Evolutionary conservation across 2,329 filamentous ascomycete genomes (phyloP).

Genomic region (Alternaria gansuensis): DNA sequence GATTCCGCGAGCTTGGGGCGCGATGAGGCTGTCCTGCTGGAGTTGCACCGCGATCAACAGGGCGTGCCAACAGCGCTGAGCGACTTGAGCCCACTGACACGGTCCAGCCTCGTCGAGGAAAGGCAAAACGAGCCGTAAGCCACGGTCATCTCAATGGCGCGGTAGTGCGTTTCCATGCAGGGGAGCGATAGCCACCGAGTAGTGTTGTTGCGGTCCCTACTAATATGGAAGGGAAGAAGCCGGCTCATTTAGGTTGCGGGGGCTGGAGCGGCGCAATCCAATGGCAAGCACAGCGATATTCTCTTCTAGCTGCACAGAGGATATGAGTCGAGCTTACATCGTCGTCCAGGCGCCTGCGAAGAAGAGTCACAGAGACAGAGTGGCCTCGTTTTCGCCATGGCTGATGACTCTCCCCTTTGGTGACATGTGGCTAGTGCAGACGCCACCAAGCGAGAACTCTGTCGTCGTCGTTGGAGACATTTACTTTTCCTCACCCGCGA

Average conservation of each 20-base stretch:
- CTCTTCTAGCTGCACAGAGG: background rate
- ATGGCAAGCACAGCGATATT: background rate
- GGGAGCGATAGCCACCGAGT: conserved; percentile 6
- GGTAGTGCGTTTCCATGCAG: conserved; percentile 15
- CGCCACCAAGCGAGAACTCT: conserved; percentile 22
- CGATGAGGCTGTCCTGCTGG: conserved; percentile 3
- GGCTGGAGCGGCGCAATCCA: background rate
- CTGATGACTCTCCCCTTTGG: background rate
- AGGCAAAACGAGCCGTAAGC: background rate
- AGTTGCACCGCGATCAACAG: conserved; percentile 9
- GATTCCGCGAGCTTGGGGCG: conserved; percentile 8
- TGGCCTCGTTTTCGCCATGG: background rate
- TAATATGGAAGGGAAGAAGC: background rate
- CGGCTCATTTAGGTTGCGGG: background rate
- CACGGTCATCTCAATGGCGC: conserved; percentile 4
- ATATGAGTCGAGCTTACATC: background rate
- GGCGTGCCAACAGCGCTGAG: conserved; percentile 4
- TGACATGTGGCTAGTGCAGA: conserved; percentile 19
- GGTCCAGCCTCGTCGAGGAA: background rate
- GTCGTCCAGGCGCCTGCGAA: conserved; percentile 1
- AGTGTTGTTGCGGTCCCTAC: conserved; percentile 10
- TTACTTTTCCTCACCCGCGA: conserved; percentile 17
- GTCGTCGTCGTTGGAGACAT: conserved; percentile 35
- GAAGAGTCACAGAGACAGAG: conserved; percentile 9
- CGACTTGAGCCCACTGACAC: background rate